Percentiles rank a stretch among this genome's conserved stretches.
phyloP scores from a whole-genome alignment of 2,329 filamentous ascomycete genomes.

The Penicillium decumbens region DNA sequence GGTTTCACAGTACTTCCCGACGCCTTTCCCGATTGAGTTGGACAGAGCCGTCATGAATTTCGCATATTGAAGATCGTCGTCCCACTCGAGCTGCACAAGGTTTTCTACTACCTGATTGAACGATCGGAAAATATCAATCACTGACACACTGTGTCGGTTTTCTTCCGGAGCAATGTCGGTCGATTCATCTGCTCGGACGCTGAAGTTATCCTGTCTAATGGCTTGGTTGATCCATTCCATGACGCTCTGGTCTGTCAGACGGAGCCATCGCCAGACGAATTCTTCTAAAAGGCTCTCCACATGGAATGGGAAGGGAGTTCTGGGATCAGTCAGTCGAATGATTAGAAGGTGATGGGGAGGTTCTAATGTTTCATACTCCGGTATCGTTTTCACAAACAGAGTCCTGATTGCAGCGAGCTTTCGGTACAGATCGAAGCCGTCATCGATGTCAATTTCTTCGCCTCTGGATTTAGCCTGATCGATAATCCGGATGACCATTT shows the following conservation, averaged over 20 bases:
- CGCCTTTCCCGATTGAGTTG: constrained; percentile 74
- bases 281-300: constrained; percentile 80
- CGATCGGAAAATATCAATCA: constrained; percentile 87
- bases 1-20: constrained; percentile 86
- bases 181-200: constrained; percentile 62
- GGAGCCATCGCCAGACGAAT: constrained; percentile 96
- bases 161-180: constrained; percentile 66
- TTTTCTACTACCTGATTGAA: constrained; percentile 91
- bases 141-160: constrained; percentile 84
- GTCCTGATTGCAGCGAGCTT: constrained; percentile 79
- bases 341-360: neutral
- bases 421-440: constrained; percentile 90
- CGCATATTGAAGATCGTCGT: constrained; percentile 86
- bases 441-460: constrained; percentile 76
- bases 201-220: constrained; percentile 83
- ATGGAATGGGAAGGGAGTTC: constrained; percentile 70
- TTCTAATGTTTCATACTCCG: constrained; percentile 43
- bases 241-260: constrained; percentile 71
- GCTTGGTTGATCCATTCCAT: constrained; percentile 82
- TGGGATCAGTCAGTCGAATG: constrained; percentile 33
- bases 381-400: constrained; percentile 72
- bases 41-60: constrained; percentile 94
- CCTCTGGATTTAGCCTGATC: constrained; percentile 64
- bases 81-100: constrained; percentile 81
- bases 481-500: constrained; percentile 77